Evolutionary conservation across 148 eudicot genomes (phyloP), one percentile per base, ranked within the genome.

Genomic region (Bassia scoparia): DNA sequence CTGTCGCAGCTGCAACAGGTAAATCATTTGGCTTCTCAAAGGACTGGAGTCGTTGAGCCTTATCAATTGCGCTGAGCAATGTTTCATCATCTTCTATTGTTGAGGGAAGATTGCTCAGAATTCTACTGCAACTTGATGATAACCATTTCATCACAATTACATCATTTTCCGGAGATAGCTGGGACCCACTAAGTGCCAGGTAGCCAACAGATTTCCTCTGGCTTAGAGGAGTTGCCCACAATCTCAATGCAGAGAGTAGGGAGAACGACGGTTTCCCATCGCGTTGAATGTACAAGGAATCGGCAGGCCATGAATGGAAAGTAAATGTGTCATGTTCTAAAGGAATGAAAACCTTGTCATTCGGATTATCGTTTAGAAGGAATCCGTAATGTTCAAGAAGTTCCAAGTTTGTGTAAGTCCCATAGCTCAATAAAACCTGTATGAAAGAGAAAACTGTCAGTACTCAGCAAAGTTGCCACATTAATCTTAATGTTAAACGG

Each of bases 331-430:
- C 94, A 8, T 83, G 86, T 79, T 76, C 86, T 63, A 88, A 68
- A 23, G 94, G 85, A 46, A 92, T 84, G 76, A 83, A 89, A 43
- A 84, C 86, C 79, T 92, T 92, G 83, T 91, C 99, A 65, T 88
- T 92, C 23, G 90, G 94, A 72, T 95, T 95, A 30, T 76, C 76
- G 24, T 81, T 68, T 65, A 95, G 81, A 72, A 89, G 76, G 81
- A 95, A 95, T 31, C 99, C 99, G 46, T 95, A 95, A 77, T 95
- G 99, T 78, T 95, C 97, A 34, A 95, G 99, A 82, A 95, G 99
- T 86, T 95, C 99, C 84, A 95, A 78, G 82, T 92, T 95, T 76
- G 96, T 89, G 78, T 92, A 95, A 55, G 92, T 88, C 72, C 99
- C 99, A 71, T 95, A 95, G 89, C 97, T 88, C 74, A 95, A 76